phyloP scores from a whole-genome alignment of 805 yeast species.

The Kazachstania kunashirensis region DNA sequence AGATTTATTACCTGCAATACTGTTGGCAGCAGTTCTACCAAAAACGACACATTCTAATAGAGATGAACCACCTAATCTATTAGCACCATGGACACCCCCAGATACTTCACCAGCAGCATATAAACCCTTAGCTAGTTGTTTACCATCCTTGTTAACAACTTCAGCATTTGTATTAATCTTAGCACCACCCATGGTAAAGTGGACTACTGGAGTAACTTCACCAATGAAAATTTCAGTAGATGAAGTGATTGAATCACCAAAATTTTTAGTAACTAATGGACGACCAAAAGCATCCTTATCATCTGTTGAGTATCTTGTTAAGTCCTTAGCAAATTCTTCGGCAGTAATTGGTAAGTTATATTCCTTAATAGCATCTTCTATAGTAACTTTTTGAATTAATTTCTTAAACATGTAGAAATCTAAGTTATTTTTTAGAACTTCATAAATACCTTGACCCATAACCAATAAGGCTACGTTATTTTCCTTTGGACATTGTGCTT shows the following conservation, averaged over 20 bases:
- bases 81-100: constrained; percentile 61
- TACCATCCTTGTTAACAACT: constrained; percentile 31
- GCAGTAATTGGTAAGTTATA: constrained; percentile 18
- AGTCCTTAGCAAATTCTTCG: constrained; percentile 17
- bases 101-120: constrained; percentile 61
- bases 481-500: constrained; percentile 21
- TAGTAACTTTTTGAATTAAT: constrained; percentile 25
- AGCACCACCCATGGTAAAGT: constrained; percentile 62
- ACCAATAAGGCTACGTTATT: constrained; percentile 30
- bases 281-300: constrained; percentile 32
- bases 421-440: constrained; percentile 38
- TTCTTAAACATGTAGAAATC: constrained; percentile 41
- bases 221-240: constrained; percentile 36
- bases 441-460: constrained; percentile 37
- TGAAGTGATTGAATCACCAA: constrained; percentile 18
- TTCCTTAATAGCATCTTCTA: constrained; percentile 25
- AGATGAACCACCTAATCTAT: constrained; percentile 51
- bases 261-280: constrained; percentile 26
- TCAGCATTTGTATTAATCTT: constrained; percentile 41
- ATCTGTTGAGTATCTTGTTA: constrained; percentile 17
- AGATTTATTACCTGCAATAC: too few species aligned
- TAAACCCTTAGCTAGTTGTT: constrained; percentile 34
- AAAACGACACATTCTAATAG: constrained; percentile 53
- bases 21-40: constrained; percentile 42
- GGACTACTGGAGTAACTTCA: constrained; percentile 51